Evolutionary conservation across 805 yeast genomes (phyloP), one percentile per base, ranked within the genome.

Genomic region (Groenewaldozyma salmanticensis): DNA sequence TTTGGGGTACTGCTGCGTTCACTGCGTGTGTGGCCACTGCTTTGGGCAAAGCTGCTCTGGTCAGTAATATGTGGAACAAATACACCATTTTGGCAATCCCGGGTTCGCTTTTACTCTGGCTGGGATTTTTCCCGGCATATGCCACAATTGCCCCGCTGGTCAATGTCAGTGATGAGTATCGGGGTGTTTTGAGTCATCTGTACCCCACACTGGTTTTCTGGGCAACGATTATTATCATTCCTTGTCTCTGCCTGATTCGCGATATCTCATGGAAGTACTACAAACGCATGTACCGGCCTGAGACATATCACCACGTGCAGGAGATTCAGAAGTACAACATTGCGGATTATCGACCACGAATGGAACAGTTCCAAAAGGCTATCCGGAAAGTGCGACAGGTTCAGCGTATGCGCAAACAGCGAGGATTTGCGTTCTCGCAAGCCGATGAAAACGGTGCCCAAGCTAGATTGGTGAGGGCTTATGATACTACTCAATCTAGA

Each of bases 401-500:
- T 31, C 95, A 90, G 61, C 75, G 99, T 61, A 90, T 92, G 84
- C 83, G 94, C 59, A 92, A 92, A 57, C 98, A 92, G 64, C 79
- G 97, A 64, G 99, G 99, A 4, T 92, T 85, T 69, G 99, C 99
- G 1, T 92, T 92, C 55, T 87, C 96, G 4, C 97, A 92, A 61
- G 87, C 83, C 36, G 95, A 86, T 48, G 95, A 84, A 58, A 24
- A 24, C 13, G 95, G 95, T 36, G 94, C 94, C 29, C 96, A 88
- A 64, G 96, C 87, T 50, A 79, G 79, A 56, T 75, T 92, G 46
- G 81, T 92, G 37, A 74, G 97, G 54, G 85, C 94, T 68, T 92
- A 92, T 55, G 98, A 92, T 61, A 90, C 97, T 2, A 90, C 96
- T 1, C 80, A 81, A 61, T 70, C 75, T 53, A 73, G 88, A 61